A percentile compares a stretch with the other conserved stretches of the same genome.
phyloP scores from a whole-genome alignment of 1,284 basidiomycete genomes.

The Tremellales sp. region DNA sequence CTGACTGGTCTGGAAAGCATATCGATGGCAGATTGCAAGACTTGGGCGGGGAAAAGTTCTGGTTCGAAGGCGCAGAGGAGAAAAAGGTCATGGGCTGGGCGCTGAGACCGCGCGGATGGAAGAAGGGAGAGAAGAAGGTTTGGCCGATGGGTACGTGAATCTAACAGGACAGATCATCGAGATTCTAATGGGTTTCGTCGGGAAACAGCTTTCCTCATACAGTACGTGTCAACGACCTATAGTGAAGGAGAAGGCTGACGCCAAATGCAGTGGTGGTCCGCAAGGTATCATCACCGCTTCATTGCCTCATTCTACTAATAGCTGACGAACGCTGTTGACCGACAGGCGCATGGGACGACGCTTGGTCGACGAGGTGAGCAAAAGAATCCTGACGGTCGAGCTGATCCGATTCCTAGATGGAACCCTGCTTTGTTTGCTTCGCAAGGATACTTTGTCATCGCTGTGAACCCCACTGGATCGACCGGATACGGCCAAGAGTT shows the following conservation, averaged over 20 bases:
- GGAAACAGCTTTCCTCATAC: conserved; percentile 42
- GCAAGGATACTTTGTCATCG: conserved; percentile 68
- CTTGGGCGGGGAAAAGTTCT: conserved; percentile 71
- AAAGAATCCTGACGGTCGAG: background rate
- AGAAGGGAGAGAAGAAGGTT: conserved; percentile 59
- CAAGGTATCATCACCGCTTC: conserved; percentile 33
- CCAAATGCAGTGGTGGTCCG: conserved; percentile 55
- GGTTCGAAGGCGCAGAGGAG: conserved; percentile 72
- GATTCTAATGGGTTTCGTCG: background rate
- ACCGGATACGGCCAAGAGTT: conserved; percentile 86
- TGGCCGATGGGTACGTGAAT: conserved; percentile 56
- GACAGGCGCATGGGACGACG: conserved; percentile 32
- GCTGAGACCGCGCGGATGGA: conserved; percentile 69
- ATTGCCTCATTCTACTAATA: too few species aligned
- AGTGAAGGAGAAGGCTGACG: background rate
- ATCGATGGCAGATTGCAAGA: conserved; percentile 53
- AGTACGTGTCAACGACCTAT: conserved; percentile 17
- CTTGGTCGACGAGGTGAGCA: conserved; percentile 23
- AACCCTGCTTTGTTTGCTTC: conserved; percentile 63
- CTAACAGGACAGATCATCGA: background rate
- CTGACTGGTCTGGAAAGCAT: conserved; percentile 47
- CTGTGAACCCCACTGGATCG: conserved; percentile 84
- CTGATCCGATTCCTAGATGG: conserved; percentile 59
- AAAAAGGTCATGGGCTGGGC: conserved; percentile 76
- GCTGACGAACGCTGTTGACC: too few species aligned